phyloP scores from a whole-genome alignment of 2,329 filamentous ascomycete species.

The Fusarium nurragi region DNA sequence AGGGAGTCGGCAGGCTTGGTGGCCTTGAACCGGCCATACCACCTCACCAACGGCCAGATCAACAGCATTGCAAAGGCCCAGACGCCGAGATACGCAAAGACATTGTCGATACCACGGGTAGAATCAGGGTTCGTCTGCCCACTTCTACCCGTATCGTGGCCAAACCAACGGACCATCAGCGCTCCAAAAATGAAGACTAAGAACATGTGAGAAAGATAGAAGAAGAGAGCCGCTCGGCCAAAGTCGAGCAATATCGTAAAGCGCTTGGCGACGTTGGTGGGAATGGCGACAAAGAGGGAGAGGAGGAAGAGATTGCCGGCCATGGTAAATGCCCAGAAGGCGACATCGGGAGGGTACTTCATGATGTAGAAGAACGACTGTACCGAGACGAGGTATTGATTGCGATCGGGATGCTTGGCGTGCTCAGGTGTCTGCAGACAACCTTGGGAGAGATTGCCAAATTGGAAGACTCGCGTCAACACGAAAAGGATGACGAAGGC shows the following conservation, averaged over 20 bases:
- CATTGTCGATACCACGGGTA: constrained; percentile 49
- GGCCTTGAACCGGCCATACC: constrained; percentile 57
- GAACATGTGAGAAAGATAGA: constrained; percentile 54
- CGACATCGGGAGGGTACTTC: constrained; percentile 59
- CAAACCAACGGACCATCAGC: constrained; percentile 46
- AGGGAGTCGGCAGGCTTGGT: constrained; percentile 54
- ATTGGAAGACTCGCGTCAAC: constrained; percentile 52
- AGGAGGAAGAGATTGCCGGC: constrained; percentile 53
- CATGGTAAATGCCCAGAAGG: constrained; percentile 56
- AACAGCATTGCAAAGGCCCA: constrained; percentile 50
- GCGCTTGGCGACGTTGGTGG: constrained; percentile 43
- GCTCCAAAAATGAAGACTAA: constrained; percentile 45
- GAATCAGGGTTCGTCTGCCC: constrained; percentile 42
- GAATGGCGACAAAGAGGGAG: constrained; percentile 49
- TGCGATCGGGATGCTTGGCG: constrained; percentile 41
- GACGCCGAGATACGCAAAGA: constrained; percentile 51
- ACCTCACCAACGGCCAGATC: constrained; percentile 54
- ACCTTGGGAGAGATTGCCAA: constrained; percentile 57
- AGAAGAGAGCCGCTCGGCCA: constrained; percentile 59
- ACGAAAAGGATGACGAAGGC: constrained; percentile 52
- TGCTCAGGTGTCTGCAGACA: constrained; percentile 55
- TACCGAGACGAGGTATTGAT: constrained; percentile 55
- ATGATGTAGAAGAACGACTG: constrained; percentile 58
- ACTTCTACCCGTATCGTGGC: constrained; percentile 46
- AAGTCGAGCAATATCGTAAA: constrained; percentile 53